phyloP scores from a whole-genome alignment of 176 grass and related monocot genomes.

The Secale cereale region DNA sequence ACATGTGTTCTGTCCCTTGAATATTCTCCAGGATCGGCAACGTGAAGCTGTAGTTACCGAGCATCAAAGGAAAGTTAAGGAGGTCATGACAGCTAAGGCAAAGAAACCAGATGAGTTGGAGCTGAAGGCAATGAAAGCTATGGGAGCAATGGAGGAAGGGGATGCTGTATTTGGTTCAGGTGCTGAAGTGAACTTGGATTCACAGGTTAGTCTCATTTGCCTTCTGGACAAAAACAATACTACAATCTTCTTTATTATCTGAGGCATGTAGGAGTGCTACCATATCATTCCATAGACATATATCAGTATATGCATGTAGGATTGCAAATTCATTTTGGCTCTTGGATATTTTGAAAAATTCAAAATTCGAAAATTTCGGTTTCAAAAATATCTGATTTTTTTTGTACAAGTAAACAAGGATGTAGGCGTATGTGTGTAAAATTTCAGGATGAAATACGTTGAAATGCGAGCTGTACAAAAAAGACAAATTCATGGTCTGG shows the following conservation, averaged over 20 bases:
- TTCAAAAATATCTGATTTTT: no score
- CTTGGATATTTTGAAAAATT: no score
- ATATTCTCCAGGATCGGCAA: slow-evolving; percentile 62
- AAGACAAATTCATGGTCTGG: no score
- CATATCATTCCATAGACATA: neutral
- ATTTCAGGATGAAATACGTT: no score
- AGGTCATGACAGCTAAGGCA: slow-evolving; percentile 56
- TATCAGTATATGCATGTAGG: neutral
- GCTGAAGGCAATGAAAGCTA: slow-evolving; percentile 86
- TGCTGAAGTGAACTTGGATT: slow-evolving; percentile 93
- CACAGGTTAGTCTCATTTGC: slow-evolving; percentile 55
- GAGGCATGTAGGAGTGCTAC: neutral
- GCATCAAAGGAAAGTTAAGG: slow-evolving; percentile 79
- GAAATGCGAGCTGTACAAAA: no score
- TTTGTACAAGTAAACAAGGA: no score
- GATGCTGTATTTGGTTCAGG: slow-evolving; percentile 80
- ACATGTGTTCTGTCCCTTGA: neutral
- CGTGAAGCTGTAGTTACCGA: slow-evolving; percentile 77
- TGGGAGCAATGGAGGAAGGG: slow-evolving; percentile 98
- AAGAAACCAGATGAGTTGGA: slow-evolving; percentile 77
- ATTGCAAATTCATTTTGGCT: no score
- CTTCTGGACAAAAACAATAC: neutral
- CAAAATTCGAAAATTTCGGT: no score
- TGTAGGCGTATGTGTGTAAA: no score
- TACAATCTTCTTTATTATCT: neutral